Percentiles rank a stretch among this genome's conserved stretches.
Evolutionary conservation across 108 stramenopile species (phyloP).

Genomic region (Skeletonema marinoi): DNA sequence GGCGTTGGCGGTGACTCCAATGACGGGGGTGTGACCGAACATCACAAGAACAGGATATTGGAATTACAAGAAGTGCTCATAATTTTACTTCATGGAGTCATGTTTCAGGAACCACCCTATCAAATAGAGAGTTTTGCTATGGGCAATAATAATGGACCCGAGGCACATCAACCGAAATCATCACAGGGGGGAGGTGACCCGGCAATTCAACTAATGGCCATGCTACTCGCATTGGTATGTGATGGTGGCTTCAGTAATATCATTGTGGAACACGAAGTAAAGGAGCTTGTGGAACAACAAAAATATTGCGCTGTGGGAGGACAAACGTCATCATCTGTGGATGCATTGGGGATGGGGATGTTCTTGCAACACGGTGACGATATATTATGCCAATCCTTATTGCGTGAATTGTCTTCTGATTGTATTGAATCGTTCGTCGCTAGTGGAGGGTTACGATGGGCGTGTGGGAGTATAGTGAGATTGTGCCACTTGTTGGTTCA

Average conservation of each 20-base stretch:
- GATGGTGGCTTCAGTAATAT: constrained; percentile 38
- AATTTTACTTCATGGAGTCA: constrained; percentile 15
- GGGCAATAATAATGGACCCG: neutral
- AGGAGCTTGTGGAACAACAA: neutral
- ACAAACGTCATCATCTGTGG: neutral
- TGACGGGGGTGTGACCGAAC: neutral
- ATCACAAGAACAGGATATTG: neutral
- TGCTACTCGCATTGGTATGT: constrained; percentile 31
- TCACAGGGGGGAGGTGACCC: constrained; percentile 32
- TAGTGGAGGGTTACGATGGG: constrained; percentile 44
- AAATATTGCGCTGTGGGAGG: neutral
- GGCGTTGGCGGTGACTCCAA: neutral
- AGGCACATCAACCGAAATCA: neutral
- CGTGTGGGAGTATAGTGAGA: constrained; percentile 31
- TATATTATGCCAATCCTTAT: constrained; percentile 5
- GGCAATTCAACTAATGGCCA: constrained; percentile 41
- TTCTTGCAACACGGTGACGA: neutral
- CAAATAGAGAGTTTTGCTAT: constrained; percentile 1
- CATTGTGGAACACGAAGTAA: constrained; percentile 20
- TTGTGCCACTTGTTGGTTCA: constrained; percentile 36
- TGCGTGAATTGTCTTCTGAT: constrained; percentile 12
- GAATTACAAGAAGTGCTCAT: constrained; percentile 28
- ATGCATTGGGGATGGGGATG: constrained; percentile 1
- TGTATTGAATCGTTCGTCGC: constrained; percentile 49
- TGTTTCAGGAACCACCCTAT: constrained; percentile 30